Evolutionary conservation across 768 basidiomycete genomes (phyloP), one percentile per base, ranked within the genome.

Genomic region (Nevesoporus exiguus): DNA sequence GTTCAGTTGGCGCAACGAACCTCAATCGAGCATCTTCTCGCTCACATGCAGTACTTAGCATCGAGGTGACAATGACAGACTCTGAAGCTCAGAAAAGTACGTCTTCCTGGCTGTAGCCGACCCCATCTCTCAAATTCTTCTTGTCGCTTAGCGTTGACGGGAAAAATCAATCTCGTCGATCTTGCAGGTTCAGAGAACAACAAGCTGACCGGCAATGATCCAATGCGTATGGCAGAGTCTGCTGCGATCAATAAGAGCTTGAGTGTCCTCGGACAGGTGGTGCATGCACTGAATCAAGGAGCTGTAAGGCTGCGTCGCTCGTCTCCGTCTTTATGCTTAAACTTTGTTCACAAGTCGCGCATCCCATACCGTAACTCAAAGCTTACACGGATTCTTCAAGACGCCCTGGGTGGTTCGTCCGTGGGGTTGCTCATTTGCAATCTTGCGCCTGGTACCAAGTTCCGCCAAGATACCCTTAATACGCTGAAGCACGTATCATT

Each of bases 111-210:
- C n/a, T 31, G 11, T 24, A 3, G 1, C 2, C 7, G 0, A 15
- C 2, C 15, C 0, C 13, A 24, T 5, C 42, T 52, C 21, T 54
- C 31, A 9, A n/a, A 30, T 46, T 37, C 2, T 2, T 17, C 22
- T 40, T 33, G 14, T 33, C 24, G 19, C 47, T 22, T 56, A 90
- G 90, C 79, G 40, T 66, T 86, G 46, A 79, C 77, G 2, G 91
- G 90, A 10, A 90, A 88, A 67, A 85, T 93, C 51, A 90, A 90
- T 59, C 80, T 94, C 9, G 90, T 93, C 11, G 93, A 95, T 71
- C 79, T 95, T 25, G 93, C 93, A 17, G 93, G 93, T 25, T 92
- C 89, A 0, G 93, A 95, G 72, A 93, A 93, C 64, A 94, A 93
- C 69, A 94, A 90, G 77, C 76, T 88, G 25, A 93, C 93, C 5